Conservation (phyloP, 1,284 basidiomycete species). For the Cystobasidium pallidum region DNA sequence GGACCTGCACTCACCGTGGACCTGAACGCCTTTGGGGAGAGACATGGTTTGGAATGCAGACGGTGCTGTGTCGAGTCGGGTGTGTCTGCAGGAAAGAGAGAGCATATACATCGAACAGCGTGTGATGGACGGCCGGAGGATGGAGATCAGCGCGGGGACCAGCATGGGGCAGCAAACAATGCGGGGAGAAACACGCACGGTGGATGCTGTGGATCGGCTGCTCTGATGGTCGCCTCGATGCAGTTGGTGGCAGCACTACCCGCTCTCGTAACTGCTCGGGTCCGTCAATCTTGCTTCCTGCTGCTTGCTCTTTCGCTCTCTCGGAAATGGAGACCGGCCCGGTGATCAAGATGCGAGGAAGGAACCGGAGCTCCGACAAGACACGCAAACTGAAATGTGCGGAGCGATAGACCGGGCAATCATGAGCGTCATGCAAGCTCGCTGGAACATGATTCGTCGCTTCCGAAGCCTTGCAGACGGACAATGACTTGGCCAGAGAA, state of each 20-base stretch:
- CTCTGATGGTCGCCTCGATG: not conserved
- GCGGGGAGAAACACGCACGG: not conserved
- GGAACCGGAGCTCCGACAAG: slow-evolving; percentile 15
- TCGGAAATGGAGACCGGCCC: slow-evolving; percentile 15
- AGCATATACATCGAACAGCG: no score
- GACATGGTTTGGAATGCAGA: slow-evolving; percentile 35
- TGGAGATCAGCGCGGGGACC: slow-evolving; percentile 11
- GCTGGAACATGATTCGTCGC: slow-evolving; percentile 41
- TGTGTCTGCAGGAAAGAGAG: not conserved
- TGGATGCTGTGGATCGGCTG: not conserved
- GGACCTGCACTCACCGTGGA: slow-evolving; percentile 25
- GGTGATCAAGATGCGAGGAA: not conserved
- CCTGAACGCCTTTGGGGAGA: slow-evolving; percentile 42
- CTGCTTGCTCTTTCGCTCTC: not conserved
- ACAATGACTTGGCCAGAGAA: not conserved
- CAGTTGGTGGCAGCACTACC: not conserved
- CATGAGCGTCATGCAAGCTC: no score
- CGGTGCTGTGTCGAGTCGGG: not conserved
- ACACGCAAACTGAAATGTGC: no score
- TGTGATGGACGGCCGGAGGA: no score
- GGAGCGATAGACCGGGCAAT: no score
- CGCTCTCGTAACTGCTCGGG: not conserved
- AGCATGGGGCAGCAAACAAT: not conserved
- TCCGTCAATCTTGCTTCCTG: not conserved
- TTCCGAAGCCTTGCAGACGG: not conserved